A percentile compares a stretch with the other conserved stretches of the same genome.
Evolutionary conservation across 371 early-diverging fungal genomes (phyloP).

Genomic region (Capillidium rhysosporum): DNA sequence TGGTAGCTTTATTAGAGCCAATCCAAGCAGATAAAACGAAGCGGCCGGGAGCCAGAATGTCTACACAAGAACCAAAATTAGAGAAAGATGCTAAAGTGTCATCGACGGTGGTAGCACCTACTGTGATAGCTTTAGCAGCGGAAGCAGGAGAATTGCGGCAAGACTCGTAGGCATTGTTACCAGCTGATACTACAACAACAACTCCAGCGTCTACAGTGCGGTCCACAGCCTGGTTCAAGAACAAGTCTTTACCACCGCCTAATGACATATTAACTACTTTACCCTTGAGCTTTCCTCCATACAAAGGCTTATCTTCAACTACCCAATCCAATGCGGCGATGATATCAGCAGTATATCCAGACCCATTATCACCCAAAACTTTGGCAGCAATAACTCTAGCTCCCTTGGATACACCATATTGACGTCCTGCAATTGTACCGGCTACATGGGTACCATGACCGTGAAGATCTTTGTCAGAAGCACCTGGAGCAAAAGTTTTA

Average conservation of each 20-base stretch:
- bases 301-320: slow-evolving; percentile 3
- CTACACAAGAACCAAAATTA: slow-evolving; percentile 54
- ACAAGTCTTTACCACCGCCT: slow-evolving; percentile 23
- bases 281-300: neutral
- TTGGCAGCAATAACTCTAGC: slow-evolving; percentile 31
- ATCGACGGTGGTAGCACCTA: slow-evolving; percentile 33
- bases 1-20: slow-evolving; percentile 37
- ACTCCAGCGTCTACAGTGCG: slow-evolving; percentile 15
- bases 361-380: slow-evolving; percentile 28
- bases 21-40: slow-evolving; percentile 78
- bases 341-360: slow-evolving; percentile 32
- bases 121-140: slow-evolving; percentile 28
- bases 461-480: slow-evolving; percentile 22
- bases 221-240: slow-evolving; percentile 17
- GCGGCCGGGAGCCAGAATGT: slow-evolving; percentile 59
- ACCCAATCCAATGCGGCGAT: slow-evolving; percentile 36
- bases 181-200: slow-evolving; percentile 39
- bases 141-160: slow-evolving; percentile 40
- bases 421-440: slow-evolving; percentile 32
- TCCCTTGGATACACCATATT: slow-evolving; percentile 19
- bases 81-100: slow-evolving; percentile 46
- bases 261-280: slow-evolving; percentile 30
- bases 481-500: slow-evolving; percentile 13
- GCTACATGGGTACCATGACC: slow-evolving; percentile 34
- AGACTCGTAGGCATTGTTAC: slow-evolving; percentile 26